Evolutionary conservation across 495 filamentous ascomycete species (phyloP), one percentile per base, ranked within the genome.

Genomic region (Cercophora samala): DNA sequence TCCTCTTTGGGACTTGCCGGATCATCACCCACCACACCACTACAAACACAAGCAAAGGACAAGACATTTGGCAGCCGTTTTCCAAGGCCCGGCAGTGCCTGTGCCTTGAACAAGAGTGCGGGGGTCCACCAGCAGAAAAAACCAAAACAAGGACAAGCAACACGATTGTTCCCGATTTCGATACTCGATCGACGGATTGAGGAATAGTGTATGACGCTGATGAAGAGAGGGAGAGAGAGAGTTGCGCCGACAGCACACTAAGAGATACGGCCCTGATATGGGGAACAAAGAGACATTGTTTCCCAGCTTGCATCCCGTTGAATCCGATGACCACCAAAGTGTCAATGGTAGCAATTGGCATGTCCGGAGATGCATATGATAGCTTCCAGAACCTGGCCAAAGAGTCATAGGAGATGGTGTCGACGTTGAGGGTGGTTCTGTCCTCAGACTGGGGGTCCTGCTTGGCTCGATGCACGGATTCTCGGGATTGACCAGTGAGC

Each of bases 1-100:
- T 56, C 53, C 53, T 56, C n/a, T 56, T 56, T 56, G 53, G 53
- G 53, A 56, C 53, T 56, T 19, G n/a, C 37, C 37, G 37, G 37
- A 46, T 46, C 37, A 46, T 8, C 26, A 29, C 26, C 37, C 37
- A 46, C 37, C 37, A 46, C 37, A 46, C 37, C 37, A 46, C 13
- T 46, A 46, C 37, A 46, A 46, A 46, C 37, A 46, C 37, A 46
- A 46, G 37, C 26, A 29, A 29, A 46, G 37, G 37, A 46, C 37
- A 46, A 46, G 37, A 46, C 37, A 46, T 46, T 18, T 46, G 37
- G 37, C 37, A 46, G 37, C 37, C 11, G 37, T 18, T 46, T 46
- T 46, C 37, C 37, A 46, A 46, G 37, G 37, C 37, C n/a, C 37
- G 37, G 37, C 37, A 46, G 37, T 46, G 5, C 37, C 37, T 46